phyloP scores from a whole-genome alignment of 441 rosid species.

The Arabidopsis hybrid region DNA sequence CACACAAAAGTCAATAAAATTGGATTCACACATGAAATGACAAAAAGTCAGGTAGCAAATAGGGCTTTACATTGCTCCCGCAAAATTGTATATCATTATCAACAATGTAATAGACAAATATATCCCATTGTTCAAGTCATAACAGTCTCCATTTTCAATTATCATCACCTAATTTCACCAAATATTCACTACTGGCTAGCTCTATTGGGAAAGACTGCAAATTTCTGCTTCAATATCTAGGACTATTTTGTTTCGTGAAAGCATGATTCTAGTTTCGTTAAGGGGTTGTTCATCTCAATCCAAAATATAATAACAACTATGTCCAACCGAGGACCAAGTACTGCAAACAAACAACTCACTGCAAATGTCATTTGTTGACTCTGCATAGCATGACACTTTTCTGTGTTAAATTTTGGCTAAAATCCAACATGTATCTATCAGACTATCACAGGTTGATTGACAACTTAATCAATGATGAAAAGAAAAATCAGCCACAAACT shows the following conservation, averaged over 20 bases:
- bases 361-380: neutral
- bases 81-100: conserved; percentile 14
- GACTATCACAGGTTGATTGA: neutral
- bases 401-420: neutral
- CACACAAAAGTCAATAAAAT: neutral
- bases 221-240: neutral
- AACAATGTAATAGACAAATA: conserved; percentile 85
- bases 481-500: conserved; percentile 60
- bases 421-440: neutral
- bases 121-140: neutral
- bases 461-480: conserved; percentile 2
- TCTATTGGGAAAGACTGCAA: neutral
- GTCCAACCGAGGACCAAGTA: neutral
- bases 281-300: conserved; percentile 27
- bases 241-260: neutral
- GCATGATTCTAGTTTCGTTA: neutral
- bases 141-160: conserved; percentile 48
- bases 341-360: conserved; percentile 6
- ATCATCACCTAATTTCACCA: conserved; percentile 85
- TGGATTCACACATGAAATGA: conserved; percentile 7
- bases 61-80: conserved; percentile 29
- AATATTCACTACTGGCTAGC: conserved; percentile 48
- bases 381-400: neutral
- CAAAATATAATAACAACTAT: neutral
- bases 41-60: neutral